Conservation (phyloP, 768 basidiomycete species). For the Phaffia australis region DNA sequence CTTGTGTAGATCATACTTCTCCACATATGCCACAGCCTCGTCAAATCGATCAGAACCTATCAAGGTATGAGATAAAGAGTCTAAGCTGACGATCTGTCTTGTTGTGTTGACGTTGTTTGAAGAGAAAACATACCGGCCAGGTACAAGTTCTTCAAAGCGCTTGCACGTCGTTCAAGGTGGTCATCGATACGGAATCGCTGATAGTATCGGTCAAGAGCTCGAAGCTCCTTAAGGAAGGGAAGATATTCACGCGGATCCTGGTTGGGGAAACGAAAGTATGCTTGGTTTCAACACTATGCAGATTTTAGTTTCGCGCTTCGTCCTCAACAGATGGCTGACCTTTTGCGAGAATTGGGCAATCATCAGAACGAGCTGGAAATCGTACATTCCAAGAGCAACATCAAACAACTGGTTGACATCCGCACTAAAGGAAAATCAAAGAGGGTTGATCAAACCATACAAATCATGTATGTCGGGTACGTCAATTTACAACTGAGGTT, state of each 20-base stretch:
- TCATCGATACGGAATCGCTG: conserved; percentile 89
- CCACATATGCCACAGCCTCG: conserved; percentile 69
- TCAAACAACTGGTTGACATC: conserved; percentile 86
- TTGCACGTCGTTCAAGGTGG: conserved; percentile 63
- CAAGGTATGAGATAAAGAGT: background rate
- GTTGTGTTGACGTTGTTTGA: background rate
- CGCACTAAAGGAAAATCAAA: conserved; percentile 38
- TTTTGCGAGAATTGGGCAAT: conserved; percentile 95
- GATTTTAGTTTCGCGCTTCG: background rate
- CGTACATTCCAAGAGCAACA: conserved; percentile 96
- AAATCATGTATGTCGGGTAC: background rate
- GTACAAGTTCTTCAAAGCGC: conserved; percentile 62
- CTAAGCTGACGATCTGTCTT: conserved; percentile 6
- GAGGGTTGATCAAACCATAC: background rate
- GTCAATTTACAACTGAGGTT: background rate
- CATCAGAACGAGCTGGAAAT: conserved; percentile 89
- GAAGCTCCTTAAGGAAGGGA: conserved; percentile 84
- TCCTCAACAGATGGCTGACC: conserved; percentile 42
- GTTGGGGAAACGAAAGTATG: conserved; percentile 4
- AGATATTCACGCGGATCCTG: conserved; percentile 97
- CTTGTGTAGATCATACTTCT: conserved; percentile 63
- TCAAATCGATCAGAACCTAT: conserved; percentile 60
- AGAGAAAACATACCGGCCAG: conserved; percentile 50
- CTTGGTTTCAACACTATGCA: background rate
- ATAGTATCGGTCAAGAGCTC: conserved; percentile 64